Evolutionary conservation across 306 rosid species (phyloP).

Genomic region (Prunus armeniaca): DNA sequence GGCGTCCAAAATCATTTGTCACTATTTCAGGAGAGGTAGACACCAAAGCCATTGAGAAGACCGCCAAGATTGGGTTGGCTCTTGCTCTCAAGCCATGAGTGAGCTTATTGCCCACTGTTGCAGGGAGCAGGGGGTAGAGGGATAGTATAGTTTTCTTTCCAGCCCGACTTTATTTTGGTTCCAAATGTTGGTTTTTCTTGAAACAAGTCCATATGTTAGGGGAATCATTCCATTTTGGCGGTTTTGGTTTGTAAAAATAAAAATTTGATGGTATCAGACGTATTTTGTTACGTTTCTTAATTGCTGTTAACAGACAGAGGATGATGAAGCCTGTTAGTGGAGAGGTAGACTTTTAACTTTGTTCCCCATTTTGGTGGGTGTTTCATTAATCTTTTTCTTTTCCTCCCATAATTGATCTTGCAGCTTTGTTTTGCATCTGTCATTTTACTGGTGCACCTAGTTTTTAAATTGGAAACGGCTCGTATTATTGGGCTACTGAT

Average conservation of each 20-base stretch:
- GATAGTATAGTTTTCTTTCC: conserved; percentile 28
- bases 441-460: too few relatives aligned
- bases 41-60: conserved; percentile 81
- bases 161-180: conserved; percentile 24
- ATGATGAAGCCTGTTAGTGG: conserved; percentile 18
- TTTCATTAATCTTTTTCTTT: background rate
- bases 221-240: background rate
- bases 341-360: conserved; percentile 12
- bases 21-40: conserved; percentile 94
- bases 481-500: too few relatives aligned
- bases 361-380: conserved; percentile 7
- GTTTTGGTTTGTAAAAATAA: conserved; percentile 42
- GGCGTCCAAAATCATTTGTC: conserved; percentile 89
- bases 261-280: conserved; percentile 22
- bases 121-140: conserved; percentile 38
- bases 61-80: conserved; percentile 78
- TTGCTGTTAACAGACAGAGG: conserved; percentile 17
- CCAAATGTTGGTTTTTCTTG: conserved; percentile 6
- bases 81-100: conserved; percentile 82
- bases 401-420: background rate
- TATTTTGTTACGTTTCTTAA: background rate
- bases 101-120: conserved; percentile 17
- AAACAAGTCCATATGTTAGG: conserved; percentile 13
- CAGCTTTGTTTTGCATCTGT: too few relatives aligned
- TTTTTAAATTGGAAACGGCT: too few relatives aligned